A percentile compares a stretch with the other conserved stretches of the same genome.
Conservation (phyloP, 345 rosid genomes). For the Eucalyptus marginata region DNA sequence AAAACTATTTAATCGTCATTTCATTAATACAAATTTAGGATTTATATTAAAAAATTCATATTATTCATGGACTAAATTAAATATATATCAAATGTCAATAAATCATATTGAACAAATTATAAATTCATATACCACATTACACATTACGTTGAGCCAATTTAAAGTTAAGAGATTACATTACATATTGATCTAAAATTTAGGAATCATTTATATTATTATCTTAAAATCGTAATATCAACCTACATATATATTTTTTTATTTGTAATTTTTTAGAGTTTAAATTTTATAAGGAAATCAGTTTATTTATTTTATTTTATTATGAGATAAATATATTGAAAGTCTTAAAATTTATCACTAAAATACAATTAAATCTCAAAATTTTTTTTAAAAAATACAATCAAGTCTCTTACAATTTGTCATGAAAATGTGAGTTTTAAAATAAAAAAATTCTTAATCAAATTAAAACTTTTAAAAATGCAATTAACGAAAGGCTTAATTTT, state of each 20-base stretch:
- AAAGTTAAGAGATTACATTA: accelerated
- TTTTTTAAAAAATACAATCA: neutral
- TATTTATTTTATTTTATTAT: too few relatives aligned
- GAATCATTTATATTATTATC: too few relatives aligned
- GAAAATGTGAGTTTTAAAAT: too few relatives aligned
- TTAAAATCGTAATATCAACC: neutral
- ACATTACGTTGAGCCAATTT: too few relatives aligned
- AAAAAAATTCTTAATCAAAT: too few relatives aligned
- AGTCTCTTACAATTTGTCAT: accelerated
- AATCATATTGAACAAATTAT: too few relatives aligned
- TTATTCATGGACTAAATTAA: accelerated
- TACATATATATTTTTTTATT: neutral
- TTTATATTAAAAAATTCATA: too few relatives aligned
- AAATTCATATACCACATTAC: accelerated
- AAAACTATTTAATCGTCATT: too few relatives aligned
- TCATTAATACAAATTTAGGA: too few relatives aligned
- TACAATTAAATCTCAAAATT: accelerated
- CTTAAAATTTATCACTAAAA: accelerated
- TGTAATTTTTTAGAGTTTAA: neutral
- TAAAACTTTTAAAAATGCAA: accelerated
- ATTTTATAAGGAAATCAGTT: neutral
- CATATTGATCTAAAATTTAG: accelerated
- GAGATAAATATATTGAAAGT: accelerated
- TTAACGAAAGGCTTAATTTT: accelerated
- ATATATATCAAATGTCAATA: too few relatives aligned